These are phyloP conservation scores for Gracilaria gracilis DNA, from an alignment of 23 red algal genomes.

Conservation along the genomic window DNA sequence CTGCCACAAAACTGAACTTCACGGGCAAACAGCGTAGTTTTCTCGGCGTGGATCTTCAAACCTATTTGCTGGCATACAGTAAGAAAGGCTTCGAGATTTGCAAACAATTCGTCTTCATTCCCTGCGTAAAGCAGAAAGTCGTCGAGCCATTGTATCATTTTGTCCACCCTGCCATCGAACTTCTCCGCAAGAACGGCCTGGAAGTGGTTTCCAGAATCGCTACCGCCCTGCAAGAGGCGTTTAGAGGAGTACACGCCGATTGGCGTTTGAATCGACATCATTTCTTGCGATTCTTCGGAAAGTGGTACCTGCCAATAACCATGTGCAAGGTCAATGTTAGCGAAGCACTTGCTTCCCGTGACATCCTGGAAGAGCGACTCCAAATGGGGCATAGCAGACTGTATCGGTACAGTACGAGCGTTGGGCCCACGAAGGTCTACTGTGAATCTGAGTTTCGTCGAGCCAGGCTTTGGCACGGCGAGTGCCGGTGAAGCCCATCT, in stretches of 20 bases:
- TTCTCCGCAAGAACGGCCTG: too few species aligned
- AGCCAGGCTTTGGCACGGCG: constrained; percentile 26
- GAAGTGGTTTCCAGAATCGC: too few species aligned
- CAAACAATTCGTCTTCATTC: too few species aligned
- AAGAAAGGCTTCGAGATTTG: too few species aligned
- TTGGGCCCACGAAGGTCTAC: constrained; percentile 44
- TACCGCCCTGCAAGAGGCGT: background rate
- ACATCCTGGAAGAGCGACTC: constrained; percentile 9
- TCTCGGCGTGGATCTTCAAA: too few species aligned
- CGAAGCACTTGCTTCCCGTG: constrained; percentile 32
- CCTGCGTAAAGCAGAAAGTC: too few species aligned
- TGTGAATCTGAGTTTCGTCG: constrained; percentile 37
- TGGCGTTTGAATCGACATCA: constrained; percentile 30
- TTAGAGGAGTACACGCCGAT: constrained; percentile 9
- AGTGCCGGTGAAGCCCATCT: constrained; percentile 22
- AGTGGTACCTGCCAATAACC: constrained; percentile 57
- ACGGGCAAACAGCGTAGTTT: too few species aligned
- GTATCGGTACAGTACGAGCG: constrained; percentile 11
- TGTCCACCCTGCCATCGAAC: too few species aligned
- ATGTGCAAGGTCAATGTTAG: constrained; percentile 38
- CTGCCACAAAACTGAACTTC: too few species aligned
- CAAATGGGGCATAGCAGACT: constrained; percentile 38
- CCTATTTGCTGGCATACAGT: too few species aligned
- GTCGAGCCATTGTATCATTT: too few species aligned
- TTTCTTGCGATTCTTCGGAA: constrained; percentile 27